These are phyloP conservation scores for Aspergillus sp. DNA, from an alignment of 2,329 filamentous ascomycete genomes.

Conservation along the genomic window DNA sequence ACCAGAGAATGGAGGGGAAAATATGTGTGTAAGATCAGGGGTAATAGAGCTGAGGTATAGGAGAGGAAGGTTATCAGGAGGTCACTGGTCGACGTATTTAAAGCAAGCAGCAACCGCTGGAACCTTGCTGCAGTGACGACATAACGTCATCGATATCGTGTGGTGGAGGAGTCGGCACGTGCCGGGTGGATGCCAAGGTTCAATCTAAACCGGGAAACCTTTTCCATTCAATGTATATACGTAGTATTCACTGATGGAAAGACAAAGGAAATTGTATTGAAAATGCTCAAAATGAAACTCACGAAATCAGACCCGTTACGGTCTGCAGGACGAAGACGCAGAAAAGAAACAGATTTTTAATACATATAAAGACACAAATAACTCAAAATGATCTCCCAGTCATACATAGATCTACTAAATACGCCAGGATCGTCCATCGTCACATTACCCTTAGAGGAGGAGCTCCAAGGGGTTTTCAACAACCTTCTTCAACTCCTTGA, in stretches of 20 bases:
- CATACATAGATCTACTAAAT: slow-evolving; percentile 13
- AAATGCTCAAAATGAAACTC: slow-evolving; percentile 23
- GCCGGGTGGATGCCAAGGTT: slow-evolving; percentile 7
- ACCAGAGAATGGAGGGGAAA: too few relatives aligned
- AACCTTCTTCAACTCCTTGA: slow-evolving; percentile 93
- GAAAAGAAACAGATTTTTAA: slow-evolving; percentile 24
- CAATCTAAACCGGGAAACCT: neutral
- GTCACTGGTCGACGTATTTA: neutral
- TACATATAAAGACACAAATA: slow-evolving; percentile 29
- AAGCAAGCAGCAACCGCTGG: neutral
- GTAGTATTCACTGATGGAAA: neutral
- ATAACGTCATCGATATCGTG: slow-evolving; percentile 26
- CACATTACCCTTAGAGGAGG: slow-evolving; percentile 59
- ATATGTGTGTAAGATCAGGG: too few relatives aligned
- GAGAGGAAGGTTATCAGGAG: neutral
- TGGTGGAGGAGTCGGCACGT: slow-evolving; percentile 11
- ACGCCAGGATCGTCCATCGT: slow-evolving; percentile 6
- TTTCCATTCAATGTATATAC: neutral
- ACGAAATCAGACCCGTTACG: slow-evolving; percentile 20
- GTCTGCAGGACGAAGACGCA: slow-evolving; percentile 13
- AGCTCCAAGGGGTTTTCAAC: slow-evolving; percentile 96
- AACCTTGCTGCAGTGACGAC: slow-evolving; percentile 19
- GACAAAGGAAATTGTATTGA: slow-evolving; percentile 19
- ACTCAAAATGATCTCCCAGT: slow-evolving; percentile 10
- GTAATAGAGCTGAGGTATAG: neutral